phyloP scores from a whole-genome alignment of 2,329 filamentous ascomycete genomes.

The Verticillium klebahnii region DNA sequence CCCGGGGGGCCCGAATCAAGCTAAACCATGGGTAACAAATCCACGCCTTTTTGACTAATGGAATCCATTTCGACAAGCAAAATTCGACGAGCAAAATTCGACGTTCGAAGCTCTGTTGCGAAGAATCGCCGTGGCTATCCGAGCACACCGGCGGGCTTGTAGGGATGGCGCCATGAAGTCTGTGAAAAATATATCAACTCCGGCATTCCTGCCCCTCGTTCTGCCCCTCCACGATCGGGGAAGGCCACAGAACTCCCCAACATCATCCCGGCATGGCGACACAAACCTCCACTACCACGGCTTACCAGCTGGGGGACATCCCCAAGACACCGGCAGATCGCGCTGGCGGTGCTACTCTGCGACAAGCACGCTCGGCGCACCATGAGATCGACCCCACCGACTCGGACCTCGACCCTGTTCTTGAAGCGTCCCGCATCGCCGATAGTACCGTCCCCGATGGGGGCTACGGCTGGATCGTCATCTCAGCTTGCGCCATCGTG shows the following conservation, averaged over 20 bases:
- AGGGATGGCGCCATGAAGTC: background rate
- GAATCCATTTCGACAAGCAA: background rate
- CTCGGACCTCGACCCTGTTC: constrained; percentile 12
- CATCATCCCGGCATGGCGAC: background rate
- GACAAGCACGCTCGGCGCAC: background rate
- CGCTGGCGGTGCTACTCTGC: background rate
- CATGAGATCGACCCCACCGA: background rate
- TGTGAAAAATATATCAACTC: background rate
- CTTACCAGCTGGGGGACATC: background rate
- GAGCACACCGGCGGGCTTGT: background rate
- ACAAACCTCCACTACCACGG: background rate
- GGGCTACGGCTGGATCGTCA: constrained; percentile 53
- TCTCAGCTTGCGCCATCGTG: constrained; percentile 43
- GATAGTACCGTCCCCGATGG: constrained; percentile 47
- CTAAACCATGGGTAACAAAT: background rate
- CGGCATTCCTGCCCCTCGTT: background rate
- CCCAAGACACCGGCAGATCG: background rate
- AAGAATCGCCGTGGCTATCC: background rate
- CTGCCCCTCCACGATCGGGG: too few relatives aligned
- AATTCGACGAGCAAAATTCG: background rate
- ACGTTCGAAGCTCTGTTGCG: background rate
- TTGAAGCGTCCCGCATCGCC: constrained; percentile 37
- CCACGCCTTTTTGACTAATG: background rate
- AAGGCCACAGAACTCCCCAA: background rate
- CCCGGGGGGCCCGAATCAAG: background rate